Conservation (phyloP, 1,284 basidiomycete genomes). For the Trichosporon coremiiforme region DNA sequence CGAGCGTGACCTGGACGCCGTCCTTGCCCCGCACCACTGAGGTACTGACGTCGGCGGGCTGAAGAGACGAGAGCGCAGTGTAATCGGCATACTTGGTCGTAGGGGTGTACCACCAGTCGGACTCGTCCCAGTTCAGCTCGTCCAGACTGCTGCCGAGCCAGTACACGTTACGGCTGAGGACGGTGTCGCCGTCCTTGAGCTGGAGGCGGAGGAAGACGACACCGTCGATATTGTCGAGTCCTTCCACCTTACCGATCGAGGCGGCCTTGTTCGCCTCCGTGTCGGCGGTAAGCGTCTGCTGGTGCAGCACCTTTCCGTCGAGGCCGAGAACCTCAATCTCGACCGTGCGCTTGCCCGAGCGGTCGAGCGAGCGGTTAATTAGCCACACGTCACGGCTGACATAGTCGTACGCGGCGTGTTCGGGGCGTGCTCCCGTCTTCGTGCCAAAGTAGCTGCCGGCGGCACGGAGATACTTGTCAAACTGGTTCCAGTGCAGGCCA, state of each 20-base stretch:
- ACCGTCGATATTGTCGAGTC: neutral
- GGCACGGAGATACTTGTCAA: neutral
- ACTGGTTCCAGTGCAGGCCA: conserved; percentile 5
- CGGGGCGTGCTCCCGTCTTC: neutral
- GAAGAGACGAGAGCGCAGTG: neutral
- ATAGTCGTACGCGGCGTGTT: conserved; percentile 11
- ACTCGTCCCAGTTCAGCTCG: neutral
- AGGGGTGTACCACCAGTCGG: conserved; percentile 13
- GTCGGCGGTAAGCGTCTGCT: neutral
- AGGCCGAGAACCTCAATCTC: conserved; percentile 1
- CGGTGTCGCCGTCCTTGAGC: neutral
- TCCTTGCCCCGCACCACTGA: neutral
- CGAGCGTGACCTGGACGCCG: neutral
- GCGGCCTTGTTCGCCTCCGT: neutral
- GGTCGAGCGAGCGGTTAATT: conserved; percentile 2
- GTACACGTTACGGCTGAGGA: conserved; percentile 13
- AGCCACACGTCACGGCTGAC: conserved; percentile 13
- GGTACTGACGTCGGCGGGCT: neutral
- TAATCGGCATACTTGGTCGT: conserved; percentile 2
- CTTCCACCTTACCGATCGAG: neutral
- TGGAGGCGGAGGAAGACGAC: conserved; percentile 14
- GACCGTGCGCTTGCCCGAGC: neutral
- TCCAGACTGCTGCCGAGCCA: neutral
- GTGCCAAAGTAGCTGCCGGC: neutral
- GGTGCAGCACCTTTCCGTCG: neutral